Evolutionary conservation across 768 basidiomycete species (phyloP).

Genomic region (Panellus pusillus): DNA sequence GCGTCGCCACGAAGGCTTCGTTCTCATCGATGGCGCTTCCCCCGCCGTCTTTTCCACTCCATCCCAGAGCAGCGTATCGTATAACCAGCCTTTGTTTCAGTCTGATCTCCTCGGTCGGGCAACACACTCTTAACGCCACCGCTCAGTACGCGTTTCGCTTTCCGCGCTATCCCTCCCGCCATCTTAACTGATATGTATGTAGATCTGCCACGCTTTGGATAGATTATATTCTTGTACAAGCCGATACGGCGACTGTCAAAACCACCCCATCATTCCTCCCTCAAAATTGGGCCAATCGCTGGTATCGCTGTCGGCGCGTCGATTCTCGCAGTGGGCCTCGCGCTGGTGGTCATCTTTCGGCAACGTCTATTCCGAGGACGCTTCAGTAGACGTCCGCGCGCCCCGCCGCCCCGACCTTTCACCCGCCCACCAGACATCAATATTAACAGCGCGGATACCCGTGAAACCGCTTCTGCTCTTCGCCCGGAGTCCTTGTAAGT

Average conservation of each 20-base stretch:
- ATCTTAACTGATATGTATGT: neutral
- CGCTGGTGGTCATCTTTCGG: constrained; percentile 14
- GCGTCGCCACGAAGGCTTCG: constrained; percentile 14
- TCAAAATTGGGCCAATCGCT: constrained; percentile 6
- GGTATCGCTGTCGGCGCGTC: constrained; percentile 4
- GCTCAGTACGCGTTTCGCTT: constrained; percentile 9
- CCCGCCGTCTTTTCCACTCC: constrained; percentile 22
- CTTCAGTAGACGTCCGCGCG: neutral
- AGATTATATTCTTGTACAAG: constrained; percentile 25
- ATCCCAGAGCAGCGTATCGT: constrained; percentile 12
- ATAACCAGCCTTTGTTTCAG: constrained; percentile 24
- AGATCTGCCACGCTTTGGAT: constrained; percentile 22
- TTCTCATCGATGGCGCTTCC: constrained; percentile 23
- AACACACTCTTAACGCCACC: constrained; percentile 22
- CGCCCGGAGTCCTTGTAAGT: constrained; percentile 10
- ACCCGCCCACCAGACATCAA: constrained; percentile 6
- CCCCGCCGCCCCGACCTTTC: neutral
- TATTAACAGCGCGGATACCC: neutral
- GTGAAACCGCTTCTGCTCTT: neutral
- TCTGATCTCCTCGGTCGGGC: constrained; percentile 15
- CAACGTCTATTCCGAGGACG: constrained; percentile 10
- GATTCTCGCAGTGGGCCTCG: constrained; percentile 9
- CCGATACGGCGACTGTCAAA: constrained; percentile 9
- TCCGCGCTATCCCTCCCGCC: neutral
- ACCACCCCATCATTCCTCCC: neutral